Evolutionary conservation across 176 grass and related monocot species (phyloP).

Genomic region (Dendrocalamus sinicus): DNA sequence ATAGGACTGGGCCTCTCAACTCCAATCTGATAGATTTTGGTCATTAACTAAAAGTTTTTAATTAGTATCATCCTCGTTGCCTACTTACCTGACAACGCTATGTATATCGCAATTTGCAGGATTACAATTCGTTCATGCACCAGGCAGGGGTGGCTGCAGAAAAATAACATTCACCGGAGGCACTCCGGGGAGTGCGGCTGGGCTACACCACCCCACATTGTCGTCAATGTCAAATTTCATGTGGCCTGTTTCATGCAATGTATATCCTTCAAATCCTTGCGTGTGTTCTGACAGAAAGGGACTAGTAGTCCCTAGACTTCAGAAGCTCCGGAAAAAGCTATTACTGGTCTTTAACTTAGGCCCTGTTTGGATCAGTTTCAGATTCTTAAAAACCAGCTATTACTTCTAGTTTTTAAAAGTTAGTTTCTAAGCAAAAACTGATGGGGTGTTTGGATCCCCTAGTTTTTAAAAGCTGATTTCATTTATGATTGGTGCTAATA

Average conservation of each 20-base stretch:
- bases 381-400: no score
- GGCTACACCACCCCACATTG: background rate
- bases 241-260: background rate
- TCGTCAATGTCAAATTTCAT: background rate
- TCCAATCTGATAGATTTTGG: background rate
- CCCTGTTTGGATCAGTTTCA: no score
- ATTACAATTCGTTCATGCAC: no score
- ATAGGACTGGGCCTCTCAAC: background rate
- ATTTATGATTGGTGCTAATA: no score
- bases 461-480: no score
- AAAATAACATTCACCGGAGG: background rate
- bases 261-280: background rate
- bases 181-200: background rate
- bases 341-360: background rate
- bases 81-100: background rate
- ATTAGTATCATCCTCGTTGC: background rate
- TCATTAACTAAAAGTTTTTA: no score
- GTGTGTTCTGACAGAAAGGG: background rate
- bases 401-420: no score
- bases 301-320: no score
- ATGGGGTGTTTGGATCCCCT: no score
- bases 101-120: background rate
- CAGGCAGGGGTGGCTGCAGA: no score
- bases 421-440: no score
- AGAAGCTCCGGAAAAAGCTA: no score